Evolutionary conservation across 169 alveolate species (phyloP), one percentile per base, ranked within the genome.

Genomic region (Plasmodium coatneyi): DNA sequence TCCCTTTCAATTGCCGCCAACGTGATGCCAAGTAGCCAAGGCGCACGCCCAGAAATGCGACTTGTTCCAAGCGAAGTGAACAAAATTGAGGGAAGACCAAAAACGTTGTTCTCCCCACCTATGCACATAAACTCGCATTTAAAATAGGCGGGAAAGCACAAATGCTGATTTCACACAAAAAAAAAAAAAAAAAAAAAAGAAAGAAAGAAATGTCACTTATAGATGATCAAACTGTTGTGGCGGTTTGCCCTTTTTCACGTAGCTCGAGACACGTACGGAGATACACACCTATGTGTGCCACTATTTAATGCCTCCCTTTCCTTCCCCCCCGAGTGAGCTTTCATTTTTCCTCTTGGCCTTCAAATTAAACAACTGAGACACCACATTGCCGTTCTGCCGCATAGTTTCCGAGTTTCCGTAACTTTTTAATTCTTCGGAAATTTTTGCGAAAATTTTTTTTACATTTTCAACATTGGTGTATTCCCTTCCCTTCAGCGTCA

Each of bases 401-500:
- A 86, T 86, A 9, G 87, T 74, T 22, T 86, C 93, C 34, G 93
- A 78, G 70, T 74, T 72, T 1, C 93, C 93, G 34, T 49, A 86
- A 86, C 60, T 74, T 52, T 86, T 86, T 49, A 86, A 86, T 49
- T 86, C 93, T 86, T 86, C 93, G 7, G 84, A 76, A 25, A 86
- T 86, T 78, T 86, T 86, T 16, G 71, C 34, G 71, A 86, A 86
- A 43, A 86, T 72, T 49, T 16, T 86, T 76, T 86, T 86, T 86
- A 78, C 86, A 70, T 86, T 86, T 86, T 86, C 93, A 30, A 54
- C 46, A 49, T 86, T 86, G 28, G 93, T 74, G 41, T 86, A 86
- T 70, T 86, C 93, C 60, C 93, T 72, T 30, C 93, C 93, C 60
- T 76, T 86, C 41, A 86, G n/a, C 5, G 93, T 86, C 71, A 86